Evolutionary conservation across 306 rosid genomes (phyloP).

Genomic region (Vigna mungo): DNA sequence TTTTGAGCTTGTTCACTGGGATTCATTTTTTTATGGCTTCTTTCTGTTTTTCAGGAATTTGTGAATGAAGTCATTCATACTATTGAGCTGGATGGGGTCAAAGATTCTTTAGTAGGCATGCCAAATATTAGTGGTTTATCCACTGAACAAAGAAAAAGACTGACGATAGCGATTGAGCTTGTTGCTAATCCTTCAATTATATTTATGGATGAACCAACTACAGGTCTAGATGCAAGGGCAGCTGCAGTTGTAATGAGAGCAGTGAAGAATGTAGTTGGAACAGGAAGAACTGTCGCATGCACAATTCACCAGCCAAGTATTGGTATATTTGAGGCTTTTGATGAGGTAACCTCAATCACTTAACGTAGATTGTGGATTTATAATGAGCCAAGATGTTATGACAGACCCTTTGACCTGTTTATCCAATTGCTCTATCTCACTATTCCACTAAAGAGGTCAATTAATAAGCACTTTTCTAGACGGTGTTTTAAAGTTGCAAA

Average conservation of each 20-base stretch:
- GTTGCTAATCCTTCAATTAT: slow-evolving; percentile 73
- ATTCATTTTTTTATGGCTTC: slow-evolving; percentile 12
- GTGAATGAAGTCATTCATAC: slow-evolving; percentile 69
- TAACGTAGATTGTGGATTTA: slow-evolving; percentile 25
- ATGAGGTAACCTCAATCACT: slow-evolving; percentile 59
- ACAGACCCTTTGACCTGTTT: slow-evolving; percentile 2
- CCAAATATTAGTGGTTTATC: too few species aligned
- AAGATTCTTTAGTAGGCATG: too few species aligned
- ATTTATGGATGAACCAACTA: slow-evolving; percentile 77
- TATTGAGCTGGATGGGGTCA: too few species aligned
- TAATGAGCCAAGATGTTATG: neutral
- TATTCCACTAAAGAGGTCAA: too few species aligned
- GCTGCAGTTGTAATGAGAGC: slow-evolving; percentile 74
- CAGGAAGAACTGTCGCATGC: slow-evolving; percentile 70
- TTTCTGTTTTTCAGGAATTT: slow-evolving; percentile 55
- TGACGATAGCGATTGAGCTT: too few species aligned
- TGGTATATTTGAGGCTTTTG: slow-evolving; percentile 70
- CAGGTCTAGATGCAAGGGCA: slow-evolving; percentile 72
- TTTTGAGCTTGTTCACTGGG: too few species aligned
- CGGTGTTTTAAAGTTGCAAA: too few species aligned
- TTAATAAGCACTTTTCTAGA: too few species aligned
- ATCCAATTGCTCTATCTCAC: neutral
- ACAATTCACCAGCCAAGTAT: slow-evolving; percentile 80
- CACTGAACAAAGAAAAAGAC: too few species aligned
- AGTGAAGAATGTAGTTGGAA: slow-evolving; percentile 63